Evolutionary conservation across 2,329 filamentous ascomycete species (phyloP), one percentile per base, ranked within the genome.

Genomic region (Pestalotiopsis fici): DNA sequence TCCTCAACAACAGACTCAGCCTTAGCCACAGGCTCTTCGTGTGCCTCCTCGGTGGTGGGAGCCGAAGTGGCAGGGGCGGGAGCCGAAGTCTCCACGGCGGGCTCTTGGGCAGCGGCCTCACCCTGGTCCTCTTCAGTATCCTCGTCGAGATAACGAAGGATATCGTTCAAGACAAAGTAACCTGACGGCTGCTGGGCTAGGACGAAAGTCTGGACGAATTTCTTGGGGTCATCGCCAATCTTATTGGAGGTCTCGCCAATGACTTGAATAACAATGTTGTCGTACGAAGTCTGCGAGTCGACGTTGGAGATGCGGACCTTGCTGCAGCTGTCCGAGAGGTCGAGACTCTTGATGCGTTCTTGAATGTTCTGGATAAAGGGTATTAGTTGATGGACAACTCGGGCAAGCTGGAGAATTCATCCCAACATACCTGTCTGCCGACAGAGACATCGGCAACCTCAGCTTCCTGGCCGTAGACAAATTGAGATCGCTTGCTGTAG

Each of bases 271-370:
- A 99, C 91, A 74, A 99, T 98, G 83, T 95, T 97, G 69, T 95
- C 90, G 79, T 91, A 92, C 11, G 95, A 98, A 70, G 92, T 91
- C 83, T 99, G 95, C 21, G 95, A 95, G 82, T 99, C 96, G 76
- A 99, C 96, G 77, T 99, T 99, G 80, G 95, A 93, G 74, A 99
- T 93, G 78, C 96, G 94, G 76, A 99, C 95, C 85, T 99, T 99
- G 28, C 57, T 60, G 89, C 93, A 97, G 81, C 23, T 61, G 25
- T 98, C 94, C 80, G 97, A 93, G 86, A 97, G 97, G 73, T 97
- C 93, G 71, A 98, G 91, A 72, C 91, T 86, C 84, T 94, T 94
- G 83, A 99, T 97, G 78, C 94, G 94, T 74, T 98, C 94, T 81
- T 95, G 93, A 81, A 99, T 99, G 65, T 90, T 90, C 94, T 97